Evolutionary conservation across 2,329 filamentous ascomycete species (phyloP), one percentile per base, ranked within the genome.

Genomic region (Fusarium staphyleae): DNA sequence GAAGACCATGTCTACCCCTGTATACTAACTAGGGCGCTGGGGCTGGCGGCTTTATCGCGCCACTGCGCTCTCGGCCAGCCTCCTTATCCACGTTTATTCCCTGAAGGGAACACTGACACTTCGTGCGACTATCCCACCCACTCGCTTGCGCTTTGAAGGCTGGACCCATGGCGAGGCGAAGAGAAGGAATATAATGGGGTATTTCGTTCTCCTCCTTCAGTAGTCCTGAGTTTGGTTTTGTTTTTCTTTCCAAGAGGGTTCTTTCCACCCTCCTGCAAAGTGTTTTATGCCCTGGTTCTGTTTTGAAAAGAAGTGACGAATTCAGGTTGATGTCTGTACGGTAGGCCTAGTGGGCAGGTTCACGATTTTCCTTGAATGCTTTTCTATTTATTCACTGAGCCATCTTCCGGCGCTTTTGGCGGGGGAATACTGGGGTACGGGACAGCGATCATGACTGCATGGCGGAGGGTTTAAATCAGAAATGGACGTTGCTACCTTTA

Each of bases 361-460:
- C 45, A 66, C 48, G 64, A 66, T 62, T 67, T 49, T 61, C 52
- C 45, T 66, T 63, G 39, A 36, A 50, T 48, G 39, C 36, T 54
- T 48, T 48, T 22, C 7, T 22, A 22, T 22, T 22, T 22, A 22
- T 45, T 52, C 43, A 41, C 43, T 52, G 41, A 34, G 33, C 14
- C 26, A 45, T 49, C 45, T 55, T 41, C 55, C 47, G 44, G 48
- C 50, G 43, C 44, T 46, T 30, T 60, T 16, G 49, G 42, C 49
- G 44, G 52, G 57, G 39, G 50, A 55, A 54, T 32, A 48, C 40
- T 42, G 37, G 57, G 41, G 59, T 51, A 53, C 30, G 50, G 40
- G 46, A 51, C 48, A 54, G 55, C 61, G 55, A 63, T 65, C 50
- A 66, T 49, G 59, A 66, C 44, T 66, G 46, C 54, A 61, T 58